These are phyloP conservation scores for Umbilicus rupestris DNA, from an alignment of 164 flowering plant genomes.

Conservation along the genomic window DNA sequence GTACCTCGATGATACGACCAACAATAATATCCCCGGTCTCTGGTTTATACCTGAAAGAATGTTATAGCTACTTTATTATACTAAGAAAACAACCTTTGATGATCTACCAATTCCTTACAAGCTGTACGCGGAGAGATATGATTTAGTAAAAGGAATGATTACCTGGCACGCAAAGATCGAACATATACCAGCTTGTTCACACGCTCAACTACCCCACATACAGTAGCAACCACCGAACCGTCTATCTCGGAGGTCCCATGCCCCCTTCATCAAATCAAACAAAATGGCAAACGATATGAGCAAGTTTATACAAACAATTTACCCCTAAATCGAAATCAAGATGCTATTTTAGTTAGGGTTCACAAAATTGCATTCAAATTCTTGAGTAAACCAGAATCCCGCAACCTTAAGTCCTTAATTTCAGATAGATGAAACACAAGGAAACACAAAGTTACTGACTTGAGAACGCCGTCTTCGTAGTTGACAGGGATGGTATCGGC, in stretches of 20 bases:
- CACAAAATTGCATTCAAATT: neutral
- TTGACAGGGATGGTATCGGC: slow-evolving; percentile 76
- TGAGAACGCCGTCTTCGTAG: slow-evolving; percentile 80
- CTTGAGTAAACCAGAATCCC: neutral
- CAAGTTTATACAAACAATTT: slow-evolving; percentile 4
- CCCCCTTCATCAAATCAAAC: slow-evolving; percentile 45
- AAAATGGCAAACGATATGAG: neutral
- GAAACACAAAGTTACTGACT: slow-evolving; percentile 27
- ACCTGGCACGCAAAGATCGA: slow-evolving; percentile 76
- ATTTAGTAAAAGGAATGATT: neutral
- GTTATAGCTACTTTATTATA: neutral
- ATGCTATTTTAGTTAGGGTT: neutral
- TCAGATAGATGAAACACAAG: neutral
- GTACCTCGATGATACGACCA: slow-evolving; percentile 90
- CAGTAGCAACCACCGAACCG: slow-evolving; percentile 72
- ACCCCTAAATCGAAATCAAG: neutral
- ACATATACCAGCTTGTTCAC: slow-evolving; percentile 84
- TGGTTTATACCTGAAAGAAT: slow-evolving; percentile 69
- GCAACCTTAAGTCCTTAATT: neutral
- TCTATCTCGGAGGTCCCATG: slow-evolving; percentile 80
- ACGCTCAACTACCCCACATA: slow-evolving; percentile 91
- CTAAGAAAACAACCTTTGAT: neutral
- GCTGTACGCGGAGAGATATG: neutral
- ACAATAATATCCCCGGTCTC: slow-evolving; percentile 89
- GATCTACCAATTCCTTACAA: neutral